These are phyloP conservation scores for Hirschfeldia incana DNA, from an alignment of 345 rosid genomes.

Conservation along the genomic window DNA sequence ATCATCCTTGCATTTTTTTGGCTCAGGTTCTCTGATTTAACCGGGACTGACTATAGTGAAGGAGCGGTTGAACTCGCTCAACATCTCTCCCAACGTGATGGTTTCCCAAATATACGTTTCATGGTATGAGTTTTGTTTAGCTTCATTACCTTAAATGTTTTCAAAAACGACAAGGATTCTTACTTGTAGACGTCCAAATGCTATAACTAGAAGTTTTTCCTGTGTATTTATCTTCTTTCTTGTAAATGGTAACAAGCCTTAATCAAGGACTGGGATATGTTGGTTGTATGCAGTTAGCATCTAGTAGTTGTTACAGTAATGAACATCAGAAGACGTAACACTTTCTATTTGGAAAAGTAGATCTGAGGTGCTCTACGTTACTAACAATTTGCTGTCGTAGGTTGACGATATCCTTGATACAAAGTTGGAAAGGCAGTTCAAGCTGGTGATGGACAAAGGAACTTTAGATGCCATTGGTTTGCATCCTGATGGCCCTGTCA, in stretches of 20 bases:
- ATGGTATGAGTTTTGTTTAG: slow-evolving; percentile 52
- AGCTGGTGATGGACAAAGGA: slow-evolving; percentile 94
- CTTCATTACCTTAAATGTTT: neutral
- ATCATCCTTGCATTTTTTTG: slow-evolving; percentile 17
- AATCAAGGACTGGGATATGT: neutral
- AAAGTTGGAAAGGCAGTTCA: slow-evolving; percentile 67
- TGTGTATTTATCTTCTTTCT: neutral
- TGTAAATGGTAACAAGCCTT: neutral
- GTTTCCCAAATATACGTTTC: slow-evolving; percentile 66
- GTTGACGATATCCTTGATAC: slow-evolving; percentile 92
- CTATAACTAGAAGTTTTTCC: neutral
- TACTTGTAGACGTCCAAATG: neutral
- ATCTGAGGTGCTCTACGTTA: neutral
- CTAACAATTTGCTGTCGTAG: slow-evolving; percentile 37
- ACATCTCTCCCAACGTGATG: slow-evolving; percentile 82
- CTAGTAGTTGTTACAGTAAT: neutral
- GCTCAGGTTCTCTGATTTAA: slow-evolving; percentile 86
- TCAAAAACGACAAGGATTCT: neutral
- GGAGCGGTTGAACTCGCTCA: slow-evolving; percentile 85
- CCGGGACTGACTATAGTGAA: slow-evolving; percentile 91
- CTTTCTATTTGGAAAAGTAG: neutral
- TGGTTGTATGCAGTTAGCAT: neutral
- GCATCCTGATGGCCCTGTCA: slow-evolving; percentile 90
- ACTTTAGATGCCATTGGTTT: slow-evolving; percentile 96
- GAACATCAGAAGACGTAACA: neutral